phyloP scores from a whole-genome alignment of 331 rosid genomes.

The Erythrophleum ivorense region DNA sequence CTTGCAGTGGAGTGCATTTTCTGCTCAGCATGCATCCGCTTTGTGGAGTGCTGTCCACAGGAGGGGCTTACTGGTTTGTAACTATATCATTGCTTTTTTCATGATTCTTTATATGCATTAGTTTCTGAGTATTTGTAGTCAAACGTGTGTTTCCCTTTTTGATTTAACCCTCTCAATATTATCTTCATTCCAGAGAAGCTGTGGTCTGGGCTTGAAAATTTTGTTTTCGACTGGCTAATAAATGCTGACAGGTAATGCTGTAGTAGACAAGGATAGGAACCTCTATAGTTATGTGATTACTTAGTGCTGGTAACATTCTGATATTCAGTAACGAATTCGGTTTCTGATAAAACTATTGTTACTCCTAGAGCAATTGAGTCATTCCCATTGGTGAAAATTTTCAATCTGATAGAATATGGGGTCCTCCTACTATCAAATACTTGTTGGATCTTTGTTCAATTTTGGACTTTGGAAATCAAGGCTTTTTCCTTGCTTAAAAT shows the following conservation, averaged over 20 bases:
- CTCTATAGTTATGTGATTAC: conserved; percentile 20
- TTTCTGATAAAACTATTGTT: conserved; percentile 18
- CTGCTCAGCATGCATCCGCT: conserved; percentile 97
- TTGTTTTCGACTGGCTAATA: conserved; percentile 98
- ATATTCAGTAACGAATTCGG: neutral
- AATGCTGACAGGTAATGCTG: conserved; percentile 89
- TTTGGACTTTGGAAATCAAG: conserved; percentile 9
- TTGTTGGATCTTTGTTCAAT: conserved; percentile 14
- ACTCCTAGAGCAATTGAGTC: conserved; percentile 28
- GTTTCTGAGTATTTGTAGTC: conserved; percentile 11
- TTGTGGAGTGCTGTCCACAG: conserved; percentile 99
- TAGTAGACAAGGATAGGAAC: conserved; percentile 31
- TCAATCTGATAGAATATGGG: neutral
- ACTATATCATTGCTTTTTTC: conserved; percentile 19
- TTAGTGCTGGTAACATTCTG: neutral
- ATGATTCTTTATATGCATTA: conserved; percentile 1
- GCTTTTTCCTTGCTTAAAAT: neutral
- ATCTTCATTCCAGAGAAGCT: conserved; percentile 78
- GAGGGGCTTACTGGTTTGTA: conserved; percentile 95
- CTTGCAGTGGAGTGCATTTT: conserved; percentile 99
- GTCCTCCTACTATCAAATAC: conserved; percentile 17
- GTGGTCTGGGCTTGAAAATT: conserved; percentile 99
- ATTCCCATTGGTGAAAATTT: conserved; percentile 13
- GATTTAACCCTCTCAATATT: neutral
- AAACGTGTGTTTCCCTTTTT: neutral